These are phyloP conservation scores for Dipteronia dyeriana DNA, from an alignment of 345 rosid species.

Conservation along the genomic window DNA sequence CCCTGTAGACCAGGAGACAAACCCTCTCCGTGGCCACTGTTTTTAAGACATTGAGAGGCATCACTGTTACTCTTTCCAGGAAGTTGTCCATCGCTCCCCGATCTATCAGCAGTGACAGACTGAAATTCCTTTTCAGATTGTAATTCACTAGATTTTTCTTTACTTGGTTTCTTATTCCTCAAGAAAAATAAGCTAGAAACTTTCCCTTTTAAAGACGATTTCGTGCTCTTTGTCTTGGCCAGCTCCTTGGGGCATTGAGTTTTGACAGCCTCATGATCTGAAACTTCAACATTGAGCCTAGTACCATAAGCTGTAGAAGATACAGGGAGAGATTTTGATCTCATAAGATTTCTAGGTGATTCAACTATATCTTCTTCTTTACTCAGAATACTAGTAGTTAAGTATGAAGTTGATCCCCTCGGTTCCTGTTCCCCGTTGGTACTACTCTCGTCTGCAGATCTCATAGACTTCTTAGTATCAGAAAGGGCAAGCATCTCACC, in stretches of 20 bases:
- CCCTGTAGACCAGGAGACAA: conserved; percentile 36
- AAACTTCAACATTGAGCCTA: conserved; percentile 47
- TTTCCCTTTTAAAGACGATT: conserved; percentile 69
- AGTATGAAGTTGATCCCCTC: conserved; percentile 55
- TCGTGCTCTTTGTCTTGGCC: conserved; percentile 50
- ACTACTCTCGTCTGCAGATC: conserved; percentile 41
- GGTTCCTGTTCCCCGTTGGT: conserved; percentile 41
- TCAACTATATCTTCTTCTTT: conserved; percentile 42
- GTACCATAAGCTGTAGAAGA: conserved; percentile 49
- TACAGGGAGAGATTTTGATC: conserved; percentile 80
- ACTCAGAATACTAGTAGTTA: conserved; percentile 37
- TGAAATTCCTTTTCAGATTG: conserved; percentile 39
- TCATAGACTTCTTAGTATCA: conserved; percentile 45
- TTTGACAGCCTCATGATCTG: conserved; percentile 43
- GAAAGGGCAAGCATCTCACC: conserved; percentile 97
- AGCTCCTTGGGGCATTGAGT: conserved; percentile 47
- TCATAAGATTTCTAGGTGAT: conserved; percentile 57
- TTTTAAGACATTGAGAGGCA: conserved; percentile 31
- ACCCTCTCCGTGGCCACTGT: conserved; percentile 38
- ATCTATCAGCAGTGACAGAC: conserved; percentile 33
- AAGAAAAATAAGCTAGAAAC: conserved; percentile 85
- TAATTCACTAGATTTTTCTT: conserved; percentile 48
- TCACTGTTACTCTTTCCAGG: conserved; percentile 31
- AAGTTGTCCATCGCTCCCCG: conserved; percentile 34
- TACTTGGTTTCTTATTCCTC: conserved; percentile 58